Evolutionary conservation across 2,329 filamentous ascomycete genomes (phyloP).

Genomic region (Diaporthe destruens): DNA sequence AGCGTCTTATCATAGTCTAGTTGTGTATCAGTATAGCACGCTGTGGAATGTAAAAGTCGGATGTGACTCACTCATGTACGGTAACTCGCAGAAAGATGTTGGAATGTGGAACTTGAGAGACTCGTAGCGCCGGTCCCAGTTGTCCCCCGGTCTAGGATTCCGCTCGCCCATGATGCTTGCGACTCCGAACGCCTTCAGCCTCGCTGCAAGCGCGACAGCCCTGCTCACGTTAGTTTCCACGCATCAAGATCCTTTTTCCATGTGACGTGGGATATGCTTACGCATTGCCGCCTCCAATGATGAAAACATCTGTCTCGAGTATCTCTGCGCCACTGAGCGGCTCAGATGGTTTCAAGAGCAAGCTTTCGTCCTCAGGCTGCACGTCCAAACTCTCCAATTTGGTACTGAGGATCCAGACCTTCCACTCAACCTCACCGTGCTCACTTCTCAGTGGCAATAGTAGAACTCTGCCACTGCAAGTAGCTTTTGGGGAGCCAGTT

Average conservation of each 20-base stretch:
- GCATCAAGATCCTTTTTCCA: background rate
- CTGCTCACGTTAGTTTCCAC: background rate
- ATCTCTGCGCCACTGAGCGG: slow-evolving; percentile 36
- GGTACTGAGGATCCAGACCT: slow-evolving; percentile 52
- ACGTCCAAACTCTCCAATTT: slow-evolving; percentile 46
- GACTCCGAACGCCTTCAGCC: slow-evolving; percentile 54
- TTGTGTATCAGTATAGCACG: background rate
- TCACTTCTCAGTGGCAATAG: slow-evolving; percentile 45
- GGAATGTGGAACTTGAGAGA: slow-evolving; percentile 54
- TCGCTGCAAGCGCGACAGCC: slow-evolving; percentile 50
- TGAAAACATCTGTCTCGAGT: slow-evolving; percentile 50
- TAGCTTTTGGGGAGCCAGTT: slow-evolving; percentile 49
- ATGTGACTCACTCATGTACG: slow-evolving; percentile 48
- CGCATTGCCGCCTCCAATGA: slow-evolving; percentile 51
- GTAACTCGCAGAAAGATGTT: slow-evolving; percentile 52
- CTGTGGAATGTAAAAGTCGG: background rate
- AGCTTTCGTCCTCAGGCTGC: slow-evolving; percentile 48
- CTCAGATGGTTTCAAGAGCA: slow-evolving; percentile 44
- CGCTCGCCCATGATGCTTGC: slow-evolving; percentile 52
- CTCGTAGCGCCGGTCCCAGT: slow-evolving; percentile 55
- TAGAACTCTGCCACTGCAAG: slow-evolving; percentile 50
- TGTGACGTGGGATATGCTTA: background rate
- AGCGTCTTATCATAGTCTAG: slow-evolving; percentile 55
- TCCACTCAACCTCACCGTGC: slow-evolving; percentile 45
- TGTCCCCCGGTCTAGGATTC: slow-evolving; percentile 53